Percentiles rank a stretch among this genome's conserved stretches.
phyloP scores from a whole-genome alignment of 306 rosid genomes.

The Echinosophora koreensis region DNA sequence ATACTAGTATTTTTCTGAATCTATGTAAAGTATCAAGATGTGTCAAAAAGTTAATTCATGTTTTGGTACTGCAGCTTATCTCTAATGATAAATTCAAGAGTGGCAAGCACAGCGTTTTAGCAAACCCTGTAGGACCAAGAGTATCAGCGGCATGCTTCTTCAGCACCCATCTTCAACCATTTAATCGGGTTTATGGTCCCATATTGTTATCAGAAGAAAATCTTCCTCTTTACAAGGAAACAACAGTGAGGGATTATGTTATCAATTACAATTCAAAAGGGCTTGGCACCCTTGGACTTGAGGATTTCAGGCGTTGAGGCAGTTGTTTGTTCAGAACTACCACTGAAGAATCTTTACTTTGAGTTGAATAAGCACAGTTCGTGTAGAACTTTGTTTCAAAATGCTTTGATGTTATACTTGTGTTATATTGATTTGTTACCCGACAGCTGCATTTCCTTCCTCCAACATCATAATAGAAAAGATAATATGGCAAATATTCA shows the following conservation, averaged over 20 bases:
- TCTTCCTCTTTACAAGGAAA: constrained; percentile 28
- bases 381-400: not conserved
- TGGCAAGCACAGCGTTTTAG: constrained; percentile 33
- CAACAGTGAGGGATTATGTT: not conserved
- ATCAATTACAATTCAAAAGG: not conserved
- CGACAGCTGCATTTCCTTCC: not conserved
- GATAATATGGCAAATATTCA: not conserved
- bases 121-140: constrained; percentile 30
- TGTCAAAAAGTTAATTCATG: not conserved
- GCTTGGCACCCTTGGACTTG: not conserved
- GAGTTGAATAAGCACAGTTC: not conserved
- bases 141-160: constrained; percentile 36
- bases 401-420: not conserved
- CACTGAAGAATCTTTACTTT: not conserved
- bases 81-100: constrained; percentile 38
- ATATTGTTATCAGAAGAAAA: constrained; percentile 16
- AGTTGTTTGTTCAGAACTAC: not conserved
- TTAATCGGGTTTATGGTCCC: constrained; percentile 9
- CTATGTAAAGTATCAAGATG: no score
- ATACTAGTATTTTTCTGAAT: not conserved
- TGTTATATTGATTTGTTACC: not conserved
- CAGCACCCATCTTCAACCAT: constrained; percentile 2
- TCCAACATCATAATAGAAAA: not conserved
- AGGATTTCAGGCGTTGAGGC: constrained; percentile 15
- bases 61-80: constrained; percentile 17